Conservation (phyloP, 2,329 filamentous ascomycete species). For the Geosmithia putterillii region DNA sequence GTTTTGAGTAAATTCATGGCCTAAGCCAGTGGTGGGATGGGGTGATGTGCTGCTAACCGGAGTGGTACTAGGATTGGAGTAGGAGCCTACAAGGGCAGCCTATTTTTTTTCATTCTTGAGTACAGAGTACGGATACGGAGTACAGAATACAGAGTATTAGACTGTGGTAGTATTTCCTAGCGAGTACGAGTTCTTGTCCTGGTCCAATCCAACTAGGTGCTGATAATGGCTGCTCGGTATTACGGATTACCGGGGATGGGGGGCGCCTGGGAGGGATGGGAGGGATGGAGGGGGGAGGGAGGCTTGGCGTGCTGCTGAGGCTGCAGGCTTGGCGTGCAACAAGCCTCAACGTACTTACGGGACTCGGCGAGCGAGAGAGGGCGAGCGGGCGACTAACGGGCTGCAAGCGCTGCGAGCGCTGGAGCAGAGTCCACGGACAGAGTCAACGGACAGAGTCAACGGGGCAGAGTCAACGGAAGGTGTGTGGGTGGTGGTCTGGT, state of each 20-base stretch:
- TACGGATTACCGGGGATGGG: not conserved
- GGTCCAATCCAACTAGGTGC: not conserved
- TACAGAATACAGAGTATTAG: not conserved
- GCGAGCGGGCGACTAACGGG: no score
- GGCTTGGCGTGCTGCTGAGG: not conserved
- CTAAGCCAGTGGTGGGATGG: not conserved
- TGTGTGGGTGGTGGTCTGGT: not conserved
- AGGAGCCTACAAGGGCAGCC: no score
- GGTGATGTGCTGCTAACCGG: not conserved
- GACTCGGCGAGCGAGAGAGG: no score
- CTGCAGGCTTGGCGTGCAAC: no score
- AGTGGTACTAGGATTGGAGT: not conserved
- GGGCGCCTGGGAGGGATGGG: no score
- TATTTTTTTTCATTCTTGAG: no score
- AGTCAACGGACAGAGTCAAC: no score
- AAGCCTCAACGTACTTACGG: no score
- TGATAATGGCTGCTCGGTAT: not conserved
- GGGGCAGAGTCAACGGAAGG: not conserved
- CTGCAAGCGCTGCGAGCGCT: no score
- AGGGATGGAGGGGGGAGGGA: no score
- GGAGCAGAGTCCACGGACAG: no score
- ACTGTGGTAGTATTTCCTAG: not conserved
- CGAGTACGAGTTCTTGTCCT: not conserved
- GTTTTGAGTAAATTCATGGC: slow-evolving; percentile 1
- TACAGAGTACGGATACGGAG: no score